Conservation (phyloP, 176 grass and related monocot genomes). For the Microstegium vimineum region DNA sequence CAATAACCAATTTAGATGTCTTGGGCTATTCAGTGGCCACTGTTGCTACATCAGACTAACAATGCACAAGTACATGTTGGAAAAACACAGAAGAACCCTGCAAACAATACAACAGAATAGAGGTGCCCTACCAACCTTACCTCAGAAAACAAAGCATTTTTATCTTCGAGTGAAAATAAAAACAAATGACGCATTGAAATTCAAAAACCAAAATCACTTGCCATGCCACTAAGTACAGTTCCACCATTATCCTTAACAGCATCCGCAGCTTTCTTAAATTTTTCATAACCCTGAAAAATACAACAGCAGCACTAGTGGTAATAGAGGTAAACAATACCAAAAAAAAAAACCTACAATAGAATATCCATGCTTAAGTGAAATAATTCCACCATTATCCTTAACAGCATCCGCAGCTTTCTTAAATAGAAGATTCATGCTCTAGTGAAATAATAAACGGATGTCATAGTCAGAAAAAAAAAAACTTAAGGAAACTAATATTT, state of each 20-base stretch:
- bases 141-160: neutral
- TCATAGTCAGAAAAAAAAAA: neutral
- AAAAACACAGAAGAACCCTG: neutral
- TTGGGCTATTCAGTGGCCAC: neutral
- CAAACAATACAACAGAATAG: neutral
- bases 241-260: slow-evolving; percentile 72
- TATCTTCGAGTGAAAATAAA: neutral
- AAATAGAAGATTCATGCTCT: neutral
- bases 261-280: slow-evolving; percentile 88
- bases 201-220: slow-evolving; percentile 35
- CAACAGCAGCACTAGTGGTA: slow-evolving; percentile 11
- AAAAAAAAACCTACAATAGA: neutral
- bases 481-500: slow-evolving; percentile 17
- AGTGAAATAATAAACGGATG: neutral
- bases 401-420: too few relatives aligned
- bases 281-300: slow-evolving; percentile 76
- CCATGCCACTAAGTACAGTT: slow-evolving; percentile 69
- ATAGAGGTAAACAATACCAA: neutral
- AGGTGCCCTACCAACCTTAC: neutral
- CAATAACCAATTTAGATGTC: neutral
- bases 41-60: neutral
- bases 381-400: too few relatives aligned
- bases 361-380: neutral
- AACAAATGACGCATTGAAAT: neutral
- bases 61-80: neutral